Evolutionary conservation across 805 yeast genomes (phyloP), one percentile per base, ranked within the genome.

Genomic region (Sugiyamaella americana): DNA sequence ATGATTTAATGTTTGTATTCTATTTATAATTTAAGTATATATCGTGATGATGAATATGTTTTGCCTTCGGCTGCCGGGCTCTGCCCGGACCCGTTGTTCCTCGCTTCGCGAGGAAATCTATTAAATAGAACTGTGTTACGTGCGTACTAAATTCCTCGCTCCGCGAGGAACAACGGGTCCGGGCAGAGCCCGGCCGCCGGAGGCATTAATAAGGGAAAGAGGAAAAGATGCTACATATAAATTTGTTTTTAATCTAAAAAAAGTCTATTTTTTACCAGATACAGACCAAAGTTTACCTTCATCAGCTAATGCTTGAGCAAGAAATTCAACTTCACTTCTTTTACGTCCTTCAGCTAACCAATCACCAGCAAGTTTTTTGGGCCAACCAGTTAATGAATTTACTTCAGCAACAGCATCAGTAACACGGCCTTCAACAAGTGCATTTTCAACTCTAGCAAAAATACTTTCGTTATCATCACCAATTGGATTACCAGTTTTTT

Each of bases 361-460:
- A 63, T 87, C 96, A 57, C 80, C 79, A 34, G 97, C 93, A 57
- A 93, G 74, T 61, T 78, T 78, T 74, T 94, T 82, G 32, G 93
- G 78, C 96, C 96, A 87, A 36, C 98, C 98, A 67, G 86, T 84
- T 67, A 93, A 75, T 54, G 79, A 75, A 52, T 94, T 82, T 46
- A 84, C 93, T 66, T 89, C 96, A 62, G 89, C 95, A 22, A 93
- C 94, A 13, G 98, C 98, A 51, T 76, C 76, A 61, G 84, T 87
- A 57, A 93, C 75, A 52, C 84, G 80, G 48, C 91, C 88, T 58
- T 83, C 78, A 40, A 76, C 70, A 61, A 91, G 72, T 55, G 84
- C 79, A 47, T 81, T 73, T 57, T 84, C 81, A 30, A 94, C 93
- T 62, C 95, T 79, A 1, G 95, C 89, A 59, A 89, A 79, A 19